These are phyloP conservation scores for Daldinia caldariorum DNA, from an alignment of 495 filamentous ascomycete genomes.

Conservation along the genomic window DNA sequence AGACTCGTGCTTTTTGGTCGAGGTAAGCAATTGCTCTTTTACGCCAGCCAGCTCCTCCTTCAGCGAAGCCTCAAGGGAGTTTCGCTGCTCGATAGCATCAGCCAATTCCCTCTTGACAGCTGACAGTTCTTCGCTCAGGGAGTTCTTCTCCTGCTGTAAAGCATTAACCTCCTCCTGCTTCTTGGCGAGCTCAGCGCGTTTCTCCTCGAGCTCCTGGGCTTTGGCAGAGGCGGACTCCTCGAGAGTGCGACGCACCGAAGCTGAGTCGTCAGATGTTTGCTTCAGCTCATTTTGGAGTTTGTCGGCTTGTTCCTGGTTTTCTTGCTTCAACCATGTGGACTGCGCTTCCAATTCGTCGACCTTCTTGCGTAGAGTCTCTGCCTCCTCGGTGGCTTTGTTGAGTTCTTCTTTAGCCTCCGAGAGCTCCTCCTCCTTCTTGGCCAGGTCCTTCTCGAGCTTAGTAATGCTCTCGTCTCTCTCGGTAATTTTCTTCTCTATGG, in stretches of 20 bases:
- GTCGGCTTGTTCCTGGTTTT: constrained; percentile 26
- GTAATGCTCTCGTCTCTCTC: constrained; percentile 51
- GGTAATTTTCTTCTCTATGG: constrained; percentile 52
- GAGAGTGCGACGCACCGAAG: constrained; percentile 19
- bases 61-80: constrained; percentile 26
- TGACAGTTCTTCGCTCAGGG: constrained; percentile 31
- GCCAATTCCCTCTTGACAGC: constrained; percentile 24
- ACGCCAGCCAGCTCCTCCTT: constrained; percentile 27
- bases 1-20: constrained; percentile 24
- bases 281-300: constrained; percentile 38
- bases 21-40: constrained; percentile 27
- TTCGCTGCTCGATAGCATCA: constrained; percentile 31
- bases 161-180: constrained; percentile 30
- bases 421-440: constrained; percentile 59
- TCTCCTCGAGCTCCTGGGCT: constrained; percentile 30
- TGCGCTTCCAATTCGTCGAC: constrained; percentile 33
- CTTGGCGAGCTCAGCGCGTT: constrained; percentile 28
- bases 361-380: constrained; percentile 43
- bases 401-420: constrained; percentile 49
- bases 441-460: constrained; percentile 57
- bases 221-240: constrained; percentile 32
- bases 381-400: constrained; percentile 44
- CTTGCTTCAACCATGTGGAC: constrained; percentile 22
- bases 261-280: constrained; percentile 21
- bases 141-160: constrained; percentile 34